Conservation (phyloP, 1,284 basidiomycete genomes). For the Apiotrichum sp. region DNA sequence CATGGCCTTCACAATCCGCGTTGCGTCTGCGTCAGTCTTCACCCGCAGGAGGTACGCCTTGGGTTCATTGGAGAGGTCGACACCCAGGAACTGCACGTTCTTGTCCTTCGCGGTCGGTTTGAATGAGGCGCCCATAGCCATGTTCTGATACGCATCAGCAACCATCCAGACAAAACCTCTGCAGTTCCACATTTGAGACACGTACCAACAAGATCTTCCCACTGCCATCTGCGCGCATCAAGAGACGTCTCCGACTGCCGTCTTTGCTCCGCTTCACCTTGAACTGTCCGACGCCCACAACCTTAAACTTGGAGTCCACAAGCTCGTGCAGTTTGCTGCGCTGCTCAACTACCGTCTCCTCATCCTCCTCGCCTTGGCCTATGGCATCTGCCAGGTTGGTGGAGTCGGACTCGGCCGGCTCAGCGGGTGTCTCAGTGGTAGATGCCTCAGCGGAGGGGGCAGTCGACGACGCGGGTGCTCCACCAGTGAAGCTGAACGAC, state of each 20-base stretch:
- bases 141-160: constrained; percentile 29
- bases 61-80: constrained; percentile 48
- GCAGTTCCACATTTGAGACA: background rate
- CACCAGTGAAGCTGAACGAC: constrained; percentile 19
- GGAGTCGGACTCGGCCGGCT: constrained; percentile 19
- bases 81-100: constrained; percentile 32
- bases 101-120: constrained; percentile 25
- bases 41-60: constrained; percentile 60
- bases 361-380: constrained; percentile 61
- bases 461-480: background rate
- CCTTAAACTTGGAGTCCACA: constrained; percentile 46
- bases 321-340: constrained; percentile 62
- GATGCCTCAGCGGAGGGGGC: constrained; percentile 7
- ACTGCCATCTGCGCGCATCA: constrained; percentile 41
- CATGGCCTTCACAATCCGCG: constrained; percentile 56
- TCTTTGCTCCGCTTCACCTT: constrained; percentile 37
- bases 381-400: constrained; percentile 33
- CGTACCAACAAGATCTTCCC: constrained; percentile 40
- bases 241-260: constrained; percentile 32
- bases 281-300: constrained; percentile 36
- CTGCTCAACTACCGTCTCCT: constrained; percentile 61
- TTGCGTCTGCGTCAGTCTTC: constrained; percentile 59
- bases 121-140: constrained; percentile 25
- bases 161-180: background rate
- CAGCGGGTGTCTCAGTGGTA: constrained; percentile 4